Percentiles rank a stretch among this genome's conserved stretches.
These are phyloP conservation scores for Grosmannia clavigera DNA, from an alignment of 2,329 filamentous ascomycete species.

Conservation along the genomic window DNA sequence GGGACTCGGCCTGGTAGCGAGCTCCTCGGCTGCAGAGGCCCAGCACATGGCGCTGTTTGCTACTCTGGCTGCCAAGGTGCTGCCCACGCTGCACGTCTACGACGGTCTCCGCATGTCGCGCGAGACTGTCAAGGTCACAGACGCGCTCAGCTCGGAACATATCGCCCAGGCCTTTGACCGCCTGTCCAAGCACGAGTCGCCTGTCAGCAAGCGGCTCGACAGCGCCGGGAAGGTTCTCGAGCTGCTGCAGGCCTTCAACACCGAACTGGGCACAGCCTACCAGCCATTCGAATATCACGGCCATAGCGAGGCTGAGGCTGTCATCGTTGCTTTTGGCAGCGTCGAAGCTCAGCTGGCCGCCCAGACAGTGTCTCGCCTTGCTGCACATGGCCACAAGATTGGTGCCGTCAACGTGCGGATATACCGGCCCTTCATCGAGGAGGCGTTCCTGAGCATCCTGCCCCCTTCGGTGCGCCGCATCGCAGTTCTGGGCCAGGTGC, in stretches of 20 bases:
- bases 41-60: constrained; percentile 81
- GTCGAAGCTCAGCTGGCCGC: constrained; percentile 77
- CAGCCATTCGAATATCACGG: constrained; percentile 89
- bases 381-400: constrained; percentile 61
- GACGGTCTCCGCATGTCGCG: constrained; percentile 63
- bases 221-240: constrained; percentile 57
- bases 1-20: constrained; percentile 74
- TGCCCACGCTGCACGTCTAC: constrained; percentile 69
- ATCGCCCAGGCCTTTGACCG: constrained; percentile 54
- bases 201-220: constrained; percentile 57
- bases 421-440: constrained; percentile 90
- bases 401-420: constrained; percentile 86
- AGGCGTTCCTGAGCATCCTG: constrained; percentile 75
- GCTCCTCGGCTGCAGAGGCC: constrained; percentile 75
- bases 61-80: constrained; percentile 56
- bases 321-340: constrained; percentile 87
- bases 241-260: constrained; percentile 66
- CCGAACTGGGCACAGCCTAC: constrained; percentile 87
- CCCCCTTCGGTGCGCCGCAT: constrained; percentile 65
- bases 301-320: constrained; percentile 63
- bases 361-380: constrained; percentile 64
- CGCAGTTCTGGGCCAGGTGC: constrained; percentile 81
- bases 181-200: constrained; percentile 45
- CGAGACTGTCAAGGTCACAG: constrained; percentile 61
- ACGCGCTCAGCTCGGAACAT: constrained; percentile 52